Evolutionary conservation across 768 basidiomycete genomes (phyloP), one percentile per base, ranked within the genome.

Genomic region (Amanita molliuscula): DNA sequence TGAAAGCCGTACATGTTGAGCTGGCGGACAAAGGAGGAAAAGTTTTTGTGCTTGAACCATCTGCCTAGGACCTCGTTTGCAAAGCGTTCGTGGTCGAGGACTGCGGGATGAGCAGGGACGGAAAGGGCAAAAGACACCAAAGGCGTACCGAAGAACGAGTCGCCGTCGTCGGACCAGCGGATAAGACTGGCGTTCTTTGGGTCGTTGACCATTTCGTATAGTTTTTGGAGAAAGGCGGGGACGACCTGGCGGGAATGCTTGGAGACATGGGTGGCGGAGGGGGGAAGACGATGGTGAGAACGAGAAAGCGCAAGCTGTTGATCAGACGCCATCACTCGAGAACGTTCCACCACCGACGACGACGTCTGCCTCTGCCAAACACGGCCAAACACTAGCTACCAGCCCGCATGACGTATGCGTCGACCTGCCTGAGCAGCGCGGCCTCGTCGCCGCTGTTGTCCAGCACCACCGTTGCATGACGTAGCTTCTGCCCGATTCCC

Each of bases 1-100:
- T 89, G 88, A 64, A 93, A 92, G 48, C 89, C 89, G 65, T 94
- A 96, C 88, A 93, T 93, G 74, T 94, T 96, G 56, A 94, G 75
- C 62, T 96, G 91, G 11, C 91, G 77, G 15, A 94, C 91, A 58
- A 96, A 96, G 29, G 85, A 88, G 51, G 80, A 78, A 67, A 96
- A 98, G 64, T 95, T 96, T 53, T 86, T 82, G 68, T 98, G 96
- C 64, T 99, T 99, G 81, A 97, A 99, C 82, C 87, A 98, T 37
- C 82, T 78, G 3, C 90, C 90, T 6, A 98, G 79, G 28, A 96
- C 79, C 65, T 95, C 87, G 34, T 81, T 79, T 2, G 90, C 87
- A 62, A 98, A 89, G 25, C 82, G 82, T 63, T 95, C 91, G 58
- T 89, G 87, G 65, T 95, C 89, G 33, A 90, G 80, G 25, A 98